Evolutionary conservation across 176 grass and related monocot species (phyloP).

Genomic region (Aegilops bicornis): DNA sequence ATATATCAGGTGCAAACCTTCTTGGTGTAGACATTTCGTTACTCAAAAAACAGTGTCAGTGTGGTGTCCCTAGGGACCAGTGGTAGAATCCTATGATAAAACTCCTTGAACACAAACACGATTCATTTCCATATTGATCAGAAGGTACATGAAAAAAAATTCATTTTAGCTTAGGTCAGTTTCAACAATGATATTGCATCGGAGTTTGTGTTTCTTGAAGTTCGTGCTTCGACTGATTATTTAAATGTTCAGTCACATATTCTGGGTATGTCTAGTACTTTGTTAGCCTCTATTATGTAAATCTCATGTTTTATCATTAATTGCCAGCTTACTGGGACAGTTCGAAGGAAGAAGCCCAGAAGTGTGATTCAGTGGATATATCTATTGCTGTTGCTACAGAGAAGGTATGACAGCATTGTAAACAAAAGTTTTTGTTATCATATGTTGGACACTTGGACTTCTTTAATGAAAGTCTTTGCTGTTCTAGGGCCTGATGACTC

Average conservation of each 20-base stretch:
- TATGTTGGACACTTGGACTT: constrained; percentile 9
- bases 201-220: constrained; percentile 1
- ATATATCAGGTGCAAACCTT: constrained; percentile 5
- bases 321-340: constrained; percentile 79
- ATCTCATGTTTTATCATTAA: constrained; percentile 29
- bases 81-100: background rate
- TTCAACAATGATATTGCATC: background rate
- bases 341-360: constrained; percentile 67
- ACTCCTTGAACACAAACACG: background rate
- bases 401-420: constrained; percentile 39
- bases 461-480: constrained; percentile 32
- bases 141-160: background rate
- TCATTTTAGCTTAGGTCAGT: background rate
- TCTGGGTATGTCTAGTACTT: constrained; percentile 1
- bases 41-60: background rate
- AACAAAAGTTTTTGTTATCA: background rate
- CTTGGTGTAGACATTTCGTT: background rate
- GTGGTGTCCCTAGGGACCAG: background rate
- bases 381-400: constrained; percentile 98
- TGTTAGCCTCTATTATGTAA: constrained; percentile 10
- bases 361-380: constrained; percentile 86
- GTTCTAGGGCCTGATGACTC: constrained; percentile 93
- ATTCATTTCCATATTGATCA: constrained; percentile 27
- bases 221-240: background rate
- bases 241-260: background rate